Base-by-base conservation (phyloP, 768 basidiomycete species). In the Filobasidium floriforme region DNA sequence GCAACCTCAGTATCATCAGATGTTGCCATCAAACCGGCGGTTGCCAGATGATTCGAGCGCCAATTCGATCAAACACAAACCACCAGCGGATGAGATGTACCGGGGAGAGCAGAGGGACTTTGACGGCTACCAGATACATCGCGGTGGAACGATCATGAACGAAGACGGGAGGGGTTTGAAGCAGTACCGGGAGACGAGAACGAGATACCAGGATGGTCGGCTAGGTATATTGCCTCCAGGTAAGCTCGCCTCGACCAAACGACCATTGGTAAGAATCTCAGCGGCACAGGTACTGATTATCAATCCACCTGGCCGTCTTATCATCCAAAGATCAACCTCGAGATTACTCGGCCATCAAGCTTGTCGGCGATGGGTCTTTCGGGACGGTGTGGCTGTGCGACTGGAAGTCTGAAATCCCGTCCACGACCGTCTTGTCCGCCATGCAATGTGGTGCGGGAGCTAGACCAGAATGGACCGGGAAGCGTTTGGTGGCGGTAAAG, bases 341-440 rank as follows among this genome's bases (percentile, higher is more conserved):
- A 73, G 88, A 88, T 22, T 99, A 93, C 79, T 93, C 92, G 32
- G 88, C 90, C 59, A 85, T 98, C 83, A 98, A 98, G 82, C 88
- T 89, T 68, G 85, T 99, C 78, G 96, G 96, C 49, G 94, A 97
- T 78, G 96, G 96, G 63, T 97, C 94, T 7, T 98, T 99, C 76
- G 96, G 96, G 61, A 98, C 92, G 3, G 96, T 99, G 70, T 92
- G 90, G 87, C 84, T 99, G 72, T 96, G 93, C 80, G 96, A 99
- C 83, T 99, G 94, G 94, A 92, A 96, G 83, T 90, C 90, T 75
- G 86, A 89, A 68, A 82, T 98, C 76, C 90, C 92, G 77, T 87
- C 90, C 79, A 89, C 89, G 83, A 90, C 89, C 61, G 87, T 88
- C 51, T 81, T 91, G 69, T 92, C 92, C 24, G 89, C 92, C 43